These are phyloP conservation scores for Stellera chamaejasme DNA, from an alignment of 345 rosid genomes.

Conservation along the genomic window DNA sequence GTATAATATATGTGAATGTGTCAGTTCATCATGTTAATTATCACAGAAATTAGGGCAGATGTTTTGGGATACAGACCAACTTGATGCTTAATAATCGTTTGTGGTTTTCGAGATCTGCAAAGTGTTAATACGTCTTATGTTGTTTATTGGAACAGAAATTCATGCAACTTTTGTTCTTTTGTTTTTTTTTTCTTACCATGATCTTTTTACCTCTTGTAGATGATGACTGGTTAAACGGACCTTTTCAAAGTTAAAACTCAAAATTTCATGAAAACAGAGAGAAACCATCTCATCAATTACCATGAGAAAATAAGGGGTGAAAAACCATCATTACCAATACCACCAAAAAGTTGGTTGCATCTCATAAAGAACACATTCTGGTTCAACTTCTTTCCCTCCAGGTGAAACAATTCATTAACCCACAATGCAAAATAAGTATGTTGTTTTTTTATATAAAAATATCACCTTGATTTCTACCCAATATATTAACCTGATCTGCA, in stretches of 20 bases:
- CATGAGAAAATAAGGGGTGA: too few relatives aligned
- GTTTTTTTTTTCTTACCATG: neutral
- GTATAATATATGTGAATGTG: neutral
- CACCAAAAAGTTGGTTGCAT: slow-evolving; percentile 16
- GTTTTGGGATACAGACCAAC: too few relatives aligned
- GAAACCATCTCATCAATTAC: neutral
- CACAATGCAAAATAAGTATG: neutral
- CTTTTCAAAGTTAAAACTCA: neutral
- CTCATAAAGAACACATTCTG: slow-evolving; percentile 14
- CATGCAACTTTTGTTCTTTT: too few relatives aligned
- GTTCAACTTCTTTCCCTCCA: slow-evolving; percentile 6
- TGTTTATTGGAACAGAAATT: too few relatives aligned
- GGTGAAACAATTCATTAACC: neutral
- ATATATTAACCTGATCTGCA: neutral
- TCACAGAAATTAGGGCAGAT: neutral
- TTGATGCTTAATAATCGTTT: too few relatives aligned
- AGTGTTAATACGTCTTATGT: too few relatives aligned
- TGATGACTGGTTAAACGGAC: neutral
- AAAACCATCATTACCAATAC: slow-evolving; percentile 14
- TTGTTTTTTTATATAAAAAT: neutral
- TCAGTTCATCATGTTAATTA: neutral
- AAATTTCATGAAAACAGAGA: neutral
- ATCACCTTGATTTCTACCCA: neutral
- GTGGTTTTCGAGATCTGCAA: too few relatives aligned
- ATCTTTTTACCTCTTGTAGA: neutral